phyloP scores from a whole-genome alignment of 768 basidiomycete genomes.

The Dendrothele bispora region DNA sequence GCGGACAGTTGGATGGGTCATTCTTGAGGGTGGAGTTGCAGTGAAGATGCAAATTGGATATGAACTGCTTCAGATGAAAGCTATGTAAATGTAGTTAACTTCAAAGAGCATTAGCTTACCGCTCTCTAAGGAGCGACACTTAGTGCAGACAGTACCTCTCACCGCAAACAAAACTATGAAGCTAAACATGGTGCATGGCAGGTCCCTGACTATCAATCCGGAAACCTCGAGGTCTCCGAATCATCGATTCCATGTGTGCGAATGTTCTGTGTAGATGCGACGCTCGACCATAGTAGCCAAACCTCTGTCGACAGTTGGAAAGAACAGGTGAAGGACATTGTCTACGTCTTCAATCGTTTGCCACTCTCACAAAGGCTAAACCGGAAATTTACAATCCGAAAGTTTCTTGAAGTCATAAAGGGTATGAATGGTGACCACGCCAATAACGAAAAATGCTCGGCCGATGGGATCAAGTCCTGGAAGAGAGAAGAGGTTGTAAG shows the following conservation, averaged over 20 bases:
- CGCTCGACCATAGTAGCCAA: not conserved
- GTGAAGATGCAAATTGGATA: constrained; percentile 22
- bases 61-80: constrained; percentile 14
- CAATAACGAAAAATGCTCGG: constrained; percentile 16
- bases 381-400: not conserved
- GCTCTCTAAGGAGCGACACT: constrained; percentile 3
- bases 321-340: constrained; percentile 1
- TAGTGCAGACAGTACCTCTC: constrained; percentile 10
- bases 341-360: not conserved
- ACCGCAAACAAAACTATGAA: constrained; percentile 12
- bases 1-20: constrained; percentile 10
- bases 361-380: not conserved
- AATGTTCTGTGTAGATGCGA: not conserved
- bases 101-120: too few species aligned
- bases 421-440: constrained; percentile 28
- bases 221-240: too few species aligned
- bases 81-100: too few species aligned
- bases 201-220: constrained; percentile 7
- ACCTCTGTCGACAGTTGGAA: constrained; percentile 6
- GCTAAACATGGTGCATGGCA: constrained; percentile 4
- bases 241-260: not conserved
- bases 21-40: constrained; percentile 20
- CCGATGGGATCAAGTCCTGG: constrained; percentile 10
- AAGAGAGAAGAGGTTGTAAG: constrained; percentile 13
- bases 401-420: constrained; percentile 4